A percentile compares a stretch with the other conserved stretches of the same genome.
These are phyloP conservation scores for Lactarius trivialis DNA, from an alignment of 768 basidiomycete species.

Conservation along the genomic window DNA sequence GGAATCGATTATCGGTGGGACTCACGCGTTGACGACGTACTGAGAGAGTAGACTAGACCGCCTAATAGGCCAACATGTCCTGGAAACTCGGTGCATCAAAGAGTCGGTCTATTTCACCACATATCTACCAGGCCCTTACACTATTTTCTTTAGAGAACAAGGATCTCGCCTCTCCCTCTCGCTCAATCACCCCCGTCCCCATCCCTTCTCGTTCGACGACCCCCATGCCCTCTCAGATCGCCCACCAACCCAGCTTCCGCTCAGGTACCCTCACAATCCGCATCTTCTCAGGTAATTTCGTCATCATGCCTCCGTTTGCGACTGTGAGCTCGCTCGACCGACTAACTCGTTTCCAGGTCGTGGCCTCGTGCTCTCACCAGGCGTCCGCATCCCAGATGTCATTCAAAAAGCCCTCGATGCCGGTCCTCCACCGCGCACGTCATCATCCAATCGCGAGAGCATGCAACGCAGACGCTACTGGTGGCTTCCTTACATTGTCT, in stretches of 20 bases:
- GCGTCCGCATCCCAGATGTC: constrained; percentile 71
- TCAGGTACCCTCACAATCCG: constrained; percentile 92
- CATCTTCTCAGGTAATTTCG: constrained; percentile 76
- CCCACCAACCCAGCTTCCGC: constrained; percentile 47
- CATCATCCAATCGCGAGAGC: constrained; percentile 71
- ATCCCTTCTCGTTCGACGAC: constrained; percentile 63
- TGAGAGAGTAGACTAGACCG: too few relatives aligned
- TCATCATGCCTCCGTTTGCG: background rate
- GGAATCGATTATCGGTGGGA: background rate
- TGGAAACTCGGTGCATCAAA: constrained; percentile 44
- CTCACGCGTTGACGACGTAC: background rate
- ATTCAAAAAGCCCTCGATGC: constrained; percentile 77
- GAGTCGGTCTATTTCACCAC: constrained; percentile 29
- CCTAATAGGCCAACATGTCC: constrained; percentile 38
- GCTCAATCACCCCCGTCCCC: constrained; percentile 76
- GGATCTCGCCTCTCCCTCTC: constrained; percentile 58
- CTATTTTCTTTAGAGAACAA: constrained; percentile 46
- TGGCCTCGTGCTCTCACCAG: constrained; percentile 73
- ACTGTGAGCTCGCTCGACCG: background rate
- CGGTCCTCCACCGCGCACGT: constrained; percentile 45
- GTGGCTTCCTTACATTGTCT: constrained; percentile 95
- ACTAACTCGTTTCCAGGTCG: constrained; percentile 44
- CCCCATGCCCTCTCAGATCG: constrained; percentile 42
- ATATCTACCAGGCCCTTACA: constrained; percentile 2
- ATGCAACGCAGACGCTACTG: constrained; percentile 89